Base-by-base conservation (phyloP, 2,329 filamentous ascomycete genomes). In the Ophidiomyces ophidiicola region DNA sequence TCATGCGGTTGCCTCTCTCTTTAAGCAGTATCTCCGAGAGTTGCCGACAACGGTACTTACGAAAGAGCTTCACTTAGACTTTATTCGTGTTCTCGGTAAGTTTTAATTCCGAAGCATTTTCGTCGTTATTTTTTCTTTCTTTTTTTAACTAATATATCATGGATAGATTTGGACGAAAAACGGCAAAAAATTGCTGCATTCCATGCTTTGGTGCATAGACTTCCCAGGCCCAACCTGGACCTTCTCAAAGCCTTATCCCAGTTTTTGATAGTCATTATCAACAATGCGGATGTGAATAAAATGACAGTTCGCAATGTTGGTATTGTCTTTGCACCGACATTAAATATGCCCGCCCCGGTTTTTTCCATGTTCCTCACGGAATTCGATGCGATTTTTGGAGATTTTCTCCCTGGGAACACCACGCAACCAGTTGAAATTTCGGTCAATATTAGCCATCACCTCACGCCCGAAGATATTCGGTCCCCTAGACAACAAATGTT, bases 291-390 rank as follows among this genome's bases (percentile, higher is more conserved):
- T 50, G 69, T 81, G 46, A 98, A 98, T 67, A 96, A 94, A 69
- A 98, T 98, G 90, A 94, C 83, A 7, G 83, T 94, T 38, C 79
- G 88, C 48, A 98, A 98, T 54, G 84, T 98, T 39, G 88, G 90
- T 47, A 96, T 98, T 51, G 88, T 98, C 41, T 98, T 98, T 60
- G 93, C 90, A 11, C 90, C 90, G 0, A 96, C 90, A 0, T 71
- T 98, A 39, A 96, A 96, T 58, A 94, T 98, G 30, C 88, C 90
- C 0, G 86, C 86, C 0, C 87, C 88, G 0, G 80, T 98, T 7
- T 94, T 98, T 57, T 86, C 87, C 3, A 73, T 92, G 59, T 90
- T 98, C 59, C 70, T 98, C 42, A 87, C 90, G 47, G 87, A 96
- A 53, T 94, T 85, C 55, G 73, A 82, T 46, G 74, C 72, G 29